Evolutionary conservation across 805 yeast species (phyloP).

Genomic region (Candida ovalis): DNA sequence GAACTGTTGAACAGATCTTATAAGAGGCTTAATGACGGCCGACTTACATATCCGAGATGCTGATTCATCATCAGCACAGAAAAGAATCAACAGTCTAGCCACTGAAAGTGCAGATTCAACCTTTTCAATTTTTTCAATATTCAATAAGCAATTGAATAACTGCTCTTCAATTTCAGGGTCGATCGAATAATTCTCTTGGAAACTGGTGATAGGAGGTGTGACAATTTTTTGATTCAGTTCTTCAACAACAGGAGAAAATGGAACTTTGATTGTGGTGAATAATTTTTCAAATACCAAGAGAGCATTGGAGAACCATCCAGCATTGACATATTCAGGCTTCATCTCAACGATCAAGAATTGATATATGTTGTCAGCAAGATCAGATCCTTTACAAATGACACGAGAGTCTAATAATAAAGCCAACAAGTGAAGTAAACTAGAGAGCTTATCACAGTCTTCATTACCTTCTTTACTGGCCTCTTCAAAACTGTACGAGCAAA

Average conservation of each 20-base stretch:
- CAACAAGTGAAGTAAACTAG: slow-evolving; percentile 40
- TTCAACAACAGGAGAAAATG: slow-evolving; percentile 45
- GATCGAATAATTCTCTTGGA: slow-evolving; percentile 19
- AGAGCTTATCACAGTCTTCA: slow-evolving; percentile 26
- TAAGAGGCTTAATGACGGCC: slow-evolving; percentile 43
- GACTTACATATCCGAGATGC: slow-evolving; percentile 43
- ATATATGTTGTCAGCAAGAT: slow-evolving; percentile 35
- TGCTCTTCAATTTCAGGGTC: slow-evolving; percentile 21
- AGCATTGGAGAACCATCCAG: slow-evolving; percentile 58
- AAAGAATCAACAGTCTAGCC: slow-evolving; percentile 52
- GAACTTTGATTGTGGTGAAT: slow-evolving; percentile 48
- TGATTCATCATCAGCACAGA: slow-evolving; percentile 41
- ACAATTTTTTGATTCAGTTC: slow-evolving; percentile 15
- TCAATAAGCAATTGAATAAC: slow-evolving; percentile 43
- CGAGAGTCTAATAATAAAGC: slow-evolving; percentile 40
- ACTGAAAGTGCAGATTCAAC: slow-evolving; percentile 49
- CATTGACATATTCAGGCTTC: slow-evolving; percentile 35
- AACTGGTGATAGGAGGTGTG: slow-evolving; percentile 13
- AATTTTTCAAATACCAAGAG: slow-evolving; percentile 53
- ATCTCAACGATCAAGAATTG: slow-evolving; percentile 35
- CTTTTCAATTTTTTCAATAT: slow-evolving; percentile 37
- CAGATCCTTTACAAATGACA: slow-evolving; percentile 33
- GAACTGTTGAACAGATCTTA: slow-evolving; percentile 38
- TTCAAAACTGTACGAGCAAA: slow-evolving; percentile 32
- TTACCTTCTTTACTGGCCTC: slow-evolving; percentile 13